Evolutionary conservation across 192 early-diverging fungal genomes (phyloP), one percentile per base, ranked within the genome.

Genomic region (Entomortierella chlamydospora): DNA sequence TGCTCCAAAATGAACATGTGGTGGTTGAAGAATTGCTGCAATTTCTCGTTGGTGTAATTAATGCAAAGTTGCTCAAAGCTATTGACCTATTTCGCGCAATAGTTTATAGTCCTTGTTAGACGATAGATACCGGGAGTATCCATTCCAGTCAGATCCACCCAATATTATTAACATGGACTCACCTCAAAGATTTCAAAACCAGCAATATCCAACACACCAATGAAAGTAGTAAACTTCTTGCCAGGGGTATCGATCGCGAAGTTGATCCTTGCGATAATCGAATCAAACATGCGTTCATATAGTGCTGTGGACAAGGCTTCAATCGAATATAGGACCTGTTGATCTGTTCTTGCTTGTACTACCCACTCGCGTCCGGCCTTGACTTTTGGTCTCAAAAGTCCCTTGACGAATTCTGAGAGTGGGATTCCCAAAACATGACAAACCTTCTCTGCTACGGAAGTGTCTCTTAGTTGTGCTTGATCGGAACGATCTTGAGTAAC

Each of bases 11-110:
- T 93, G 84, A 99, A 99, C 97, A 98, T 99, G 76, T 96, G 93
- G 83, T 98, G 97, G 86, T 98, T 99, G 87, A 99, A 99, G 84
- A 99, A 98, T 81, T 99, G 98, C 82, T 99, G 98, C 22, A 99
- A 89, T 62, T 92, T 92, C 83, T 99, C 98, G 81, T 99, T 99
- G 42, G 96, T 98, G 79, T 99, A 99, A 85, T 99, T 99, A 90
- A 99, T 99, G 84, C 95, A 98, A 34, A 99, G 87, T 82, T 99
- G 98, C 81, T 99, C 98, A 85, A 98, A 99, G 77, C 94, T 95
- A 86, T 99, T 99, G 61, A 89, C 88, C 93, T 90, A 57, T 66
- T 23, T 20, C 31, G 30, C 11, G 0, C 56, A 30, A 31, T 22
- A 3, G 23, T 54, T 7, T 0, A 54, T 54, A 17, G 23, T 23